Base-by-base conservation (phyloP, 2,329 filamentous ascomycete species). In the Coleophoma eucalyptorum region DNA sequence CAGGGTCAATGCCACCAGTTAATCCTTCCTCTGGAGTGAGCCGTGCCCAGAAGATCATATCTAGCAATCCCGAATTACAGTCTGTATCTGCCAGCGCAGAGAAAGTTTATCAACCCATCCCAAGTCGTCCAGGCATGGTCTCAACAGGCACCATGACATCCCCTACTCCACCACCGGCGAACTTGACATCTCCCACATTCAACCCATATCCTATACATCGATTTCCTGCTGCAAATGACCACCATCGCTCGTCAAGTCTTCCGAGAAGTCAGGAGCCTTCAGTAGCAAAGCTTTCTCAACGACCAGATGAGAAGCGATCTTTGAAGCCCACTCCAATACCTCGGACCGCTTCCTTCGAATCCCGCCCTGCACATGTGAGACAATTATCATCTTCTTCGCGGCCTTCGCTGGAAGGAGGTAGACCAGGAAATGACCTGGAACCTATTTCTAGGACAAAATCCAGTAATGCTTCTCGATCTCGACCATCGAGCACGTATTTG, bases 81-180 rank as follows among this genome's bases (percentile, higher is more conserved):
- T 58, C 61, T 16, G 61, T 57, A 31, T 68, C 72, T 40, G 76
- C 82, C 33, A 71, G 74, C 57, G 72, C 55, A 32, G 49, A 40
- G 44, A 42, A 60, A 20, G 59, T 65, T 4, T 60, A 65, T 43
- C 59, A 64, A 42, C 62, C 64, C 46, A 62, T 61, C 13, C 63
- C 63, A 18, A 60, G 56, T 44, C 57, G 62, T 46, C 71, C 79
- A 44, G 50, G 63, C 41, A 79, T 86, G 76, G 78, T 85, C 8
- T 88, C 84, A 10, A 86, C 83, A 50, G 91, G 90, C 12, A 95
- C 90, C 0, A 93, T 94, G 84, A 96, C 91, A 3, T 78, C 74
- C 11, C 79, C 83, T 2, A 73, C 77, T 11, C 72, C 73, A 4
- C 67, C 73, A 11, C 64, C 66, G 31, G 21, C 46, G 41, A 46